phyloP scores from a whole-genome alignment of 371 early-diverging fungal species.

The Rhizopus arrhizus region DNA sequence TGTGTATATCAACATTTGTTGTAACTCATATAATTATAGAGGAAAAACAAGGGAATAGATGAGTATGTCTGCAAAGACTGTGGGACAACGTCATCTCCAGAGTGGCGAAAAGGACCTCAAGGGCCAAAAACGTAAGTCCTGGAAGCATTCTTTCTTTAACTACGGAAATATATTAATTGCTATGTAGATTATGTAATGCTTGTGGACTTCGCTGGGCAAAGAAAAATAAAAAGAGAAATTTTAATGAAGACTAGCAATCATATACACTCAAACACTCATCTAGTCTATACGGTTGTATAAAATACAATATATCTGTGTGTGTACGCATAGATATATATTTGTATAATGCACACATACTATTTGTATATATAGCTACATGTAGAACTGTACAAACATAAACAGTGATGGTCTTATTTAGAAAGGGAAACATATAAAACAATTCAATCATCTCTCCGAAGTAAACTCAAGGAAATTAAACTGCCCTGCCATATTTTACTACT shows the following conservation, averaged over 20 bases:
- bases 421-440: not conserved
- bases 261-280: not conserved
- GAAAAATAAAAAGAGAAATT: constrained; percentile 19
- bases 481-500: not conserved
- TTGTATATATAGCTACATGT: not conserved
- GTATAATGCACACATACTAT: not conserved
- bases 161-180: not conserved
- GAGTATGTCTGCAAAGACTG: constrained; percentile 61
- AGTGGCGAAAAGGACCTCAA: constrained; percentile 81
- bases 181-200: constrained; percentile 52
- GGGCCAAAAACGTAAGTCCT: constrained; percentile 61
- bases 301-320: not conserved
- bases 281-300: not conserved
- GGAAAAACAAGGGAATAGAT: constrained; percentile 15
- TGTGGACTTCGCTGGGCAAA: constrained; percentile 52
- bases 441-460: constrained; percentile 3
- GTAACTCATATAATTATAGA: constrained; percentile 5
- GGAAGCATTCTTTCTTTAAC: not conserved
- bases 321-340: not conserved
- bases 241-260: constrained; percentile 1
- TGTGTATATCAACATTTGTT: not conserved
- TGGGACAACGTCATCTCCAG: constrained; percentile 75
- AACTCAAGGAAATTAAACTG: constrained; percentile 3
- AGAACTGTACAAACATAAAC: not conserved
- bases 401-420: not conserved